Evolutionary conservation across 805 yeast species (phyloP), one percentile per base, ranked within the genome.

Genomic region (Ogataea salicorniae): DNA sequence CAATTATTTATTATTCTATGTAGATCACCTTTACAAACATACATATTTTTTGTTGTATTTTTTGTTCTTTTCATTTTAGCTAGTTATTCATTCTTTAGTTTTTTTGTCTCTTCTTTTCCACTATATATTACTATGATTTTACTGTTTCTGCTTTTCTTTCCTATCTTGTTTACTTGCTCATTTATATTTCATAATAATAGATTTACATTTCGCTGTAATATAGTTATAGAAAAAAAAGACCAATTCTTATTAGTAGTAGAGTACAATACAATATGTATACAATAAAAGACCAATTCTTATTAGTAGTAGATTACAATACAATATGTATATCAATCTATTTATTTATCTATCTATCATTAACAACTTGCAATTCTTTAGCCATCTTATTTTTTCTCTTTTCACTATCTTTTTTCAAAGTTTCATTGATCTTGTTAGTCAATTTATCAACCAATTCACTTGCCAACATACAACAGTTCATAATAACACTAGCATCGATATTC

Each of bases 401-500:
- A 6, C 74, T 79, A 56, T 87, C 91, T 26, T 69, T 69, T 48
- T 77, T 77, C 34, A 91, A 62, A 14, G 76, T 70, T 5, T 62
- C 54, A 43, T 80, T 74, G 40, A 92, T 86, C 59, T 77, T 71
- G 33, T 80, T 80, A 0, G 96, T 87, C 49, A 87, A 60, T 23
- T 62, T 59, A 46, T 79, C 81, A 8, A 88, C 94, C 33, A 83
- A 74, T 4, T 64, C 62, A 57, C 77, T 80, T 1, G 96, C 94
- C 47, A 75, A 70, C 48, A 77, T 77, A 33, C 86, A 76, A 62
- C 94, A 84, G 23, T 81, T 80, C 72, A 88, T 71, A 43, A 92
- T 68, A 23, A 76, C 70, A 35, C 75, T 60, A 0, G 94, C 88
- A 58, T 87, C 91, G 54, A 92, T 79, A 6, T 91, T 87, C 41